A percentile compares a stretch with the other conserved stretches of the same genome.
Conservation (phyloP, 441 rosid genomes). For the Mallotus repandus region DNA sequence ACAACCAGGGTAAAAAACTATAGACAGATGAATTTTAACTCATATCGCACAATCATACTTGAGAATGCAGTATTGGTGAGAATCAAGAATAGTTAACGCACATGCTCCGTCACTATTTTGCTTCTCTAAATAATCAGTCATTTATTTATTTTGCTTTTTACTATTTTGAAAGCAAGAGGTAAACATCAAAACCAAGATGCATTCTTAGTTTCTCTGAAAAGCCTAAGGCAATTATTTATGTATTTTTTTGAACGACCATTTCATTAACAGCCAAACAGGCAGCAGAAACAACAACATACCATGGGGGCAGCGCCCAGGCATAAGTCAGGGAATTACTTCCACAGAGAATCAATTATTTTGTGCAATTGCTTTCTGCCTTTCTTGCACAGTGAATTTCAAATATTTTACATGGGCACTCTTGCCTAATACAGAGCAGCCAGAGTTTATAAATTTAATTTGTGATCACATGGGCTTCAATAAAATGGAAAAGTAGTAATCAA, state of each 20-base stretch:
- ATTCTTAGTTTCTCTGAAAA: neutral
- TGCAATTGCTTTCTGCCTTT: neutral
- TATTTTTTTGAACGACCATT: too few species aligned
- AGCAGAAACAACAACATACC: too few species aligned
- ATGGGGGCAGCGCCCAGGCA: too few species aligned
- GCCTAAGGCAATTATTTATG: too few species aligned
- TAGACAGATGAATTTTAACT: neutral
- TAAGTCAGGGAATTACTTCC: too few species aligned
- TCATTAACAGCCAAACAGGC: too few species aligned
- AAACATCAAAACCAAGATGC: too few species aligned
- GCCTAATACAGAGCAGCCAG: neutral
- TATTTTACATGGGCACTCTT: neutral
- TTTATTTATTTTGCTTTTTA: too few species aligned
- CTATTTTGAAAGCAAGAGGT: too few species aligned
- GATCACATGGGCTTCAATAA: constrained; percentile 14
- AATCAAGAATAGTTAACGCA: neutral
- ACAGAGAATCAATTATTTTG: neutral
- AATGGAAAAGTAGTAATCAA: too few species aligned
- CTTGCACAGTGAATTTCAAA: neutral
- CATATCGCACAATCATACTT: neutral
- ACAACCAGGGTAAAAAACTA: neutral
- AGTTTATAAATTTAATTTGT: neutral
- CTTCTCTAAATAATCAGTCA: too few species aligned
- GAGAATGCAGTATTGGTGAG: neutral
- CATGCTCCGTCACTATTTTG: too few species aligned